A percentile compares a stretch with the other conserved stretches of the same genome.
These are phyloP conservation scores for Kewa caespitosa DNA, from an alignment of 179 eudicot genomes.

Conservation along the genomic window DNA sequence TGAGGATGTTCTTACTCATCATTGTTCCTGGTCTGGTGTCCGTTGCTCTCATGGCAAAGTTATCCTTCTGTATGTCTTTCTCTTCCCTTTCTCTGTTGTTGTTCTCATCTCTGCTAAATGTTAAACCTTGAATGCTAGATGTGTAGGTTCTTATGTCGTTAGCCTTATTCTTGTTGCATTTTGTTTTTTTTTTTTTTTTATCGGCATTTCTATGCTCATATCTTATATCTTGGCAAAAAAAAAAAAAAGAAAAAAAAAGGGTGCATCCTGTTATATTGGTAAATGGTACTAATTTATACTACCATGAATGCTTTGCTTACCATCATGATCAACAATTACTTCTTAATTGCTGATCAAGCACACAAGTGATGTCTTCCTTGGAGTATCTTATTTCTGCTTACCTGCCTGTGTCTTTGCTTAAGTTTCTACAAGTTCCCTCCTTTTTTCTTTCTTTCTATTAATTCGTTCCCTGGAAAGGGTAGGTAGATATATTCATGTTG, in stretches of 20 bases:
- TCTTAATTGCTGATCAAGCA: neutral
- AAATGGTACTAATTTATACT: too few relatives aligned
- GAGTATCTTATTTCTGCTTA: neutral
- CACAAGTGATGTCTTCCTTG: neutral
- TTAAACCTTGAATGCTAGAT: neutral
- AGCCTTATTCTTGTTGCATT: neutral
- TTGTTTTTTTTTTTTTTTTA: neutral
- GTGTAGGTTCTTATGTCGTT: neutral
- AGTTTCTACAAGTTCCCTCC: too few relatives aligned
- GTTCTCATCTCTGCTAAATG: neutral
- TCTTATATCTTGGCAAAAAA: too few relatives aligned
- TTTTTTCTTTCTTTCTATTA: neutral
- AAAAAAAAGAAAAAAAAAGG: too few relatives aligned
- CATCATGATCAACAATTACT: neutral
- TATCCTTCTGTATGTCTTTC: slow-evolving; percentile 39
- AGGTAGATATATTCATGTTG: neutral
- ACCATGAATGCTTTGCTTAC: neutral
- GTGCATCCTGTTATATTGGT: too few relatives aligned
- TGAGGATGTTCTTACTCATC: slow-evolving; percentile 23
- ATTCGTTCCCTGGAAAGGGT: neutral
- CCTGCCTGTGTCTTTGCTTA: too few relatives aligned
- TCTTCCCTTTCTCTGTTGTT: neutral
- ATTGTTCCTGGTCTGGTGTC: slow-evolving; percentile 46
- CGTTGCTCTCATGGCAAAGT: slow-evolving; percentile 34
- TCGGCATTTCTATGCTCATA: neutral